Conservation (phyloP, 768 basidiomycete species). For the Termitomyces sp. region DNA sequence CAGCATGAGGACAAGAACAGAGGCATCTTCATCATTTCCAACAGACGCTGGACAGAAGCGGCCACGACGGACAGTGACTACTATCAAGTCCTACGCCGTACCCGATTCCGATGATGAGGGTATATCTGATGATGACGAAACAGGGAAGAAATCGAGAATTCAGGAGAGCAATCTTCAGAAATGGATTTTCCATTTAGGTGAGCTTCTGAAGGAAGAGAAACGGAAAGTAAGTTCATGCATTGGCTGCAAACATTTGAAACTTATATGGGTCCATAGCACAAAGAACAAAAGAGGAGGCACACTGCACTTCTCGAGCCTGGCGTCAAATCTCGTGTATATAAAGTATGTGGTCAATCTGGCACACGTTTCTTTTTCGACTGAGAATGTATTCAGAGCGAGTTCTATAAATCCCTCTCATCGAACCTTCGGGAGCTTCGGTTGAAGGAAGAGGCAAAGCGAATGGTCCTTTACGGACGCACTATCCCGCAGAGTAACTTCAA, state of each 20-base stretch:
- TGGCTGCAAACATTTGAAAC: slow-evolving; percentile 1
- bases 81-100: slow-evolving; percentile 54
- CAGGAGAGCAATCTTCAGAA: slow-evolving; percentile 45
- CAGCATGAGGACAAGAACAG: slow-evolving; percentile 14
- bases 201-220: slow-evolving; percentile 60
- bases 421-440: slow-evolving; percentile 60
- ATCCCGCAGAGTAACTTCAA: slow-evolving; percentile 33
- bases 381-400: slow-evolving; percentile 47
- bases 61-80: slow-evolving; percentile 53
- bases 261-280: slow-evolving; percentile 38
- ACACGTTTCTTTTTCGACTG: neutral
- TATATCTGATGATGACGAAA: slow-evolving; percentile 33
- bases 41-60: slow-evolving; percentile 38
- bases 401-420: slow-evolving; percentile 55
- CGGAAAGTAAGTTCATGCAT: slow-evolving; percentile 46
- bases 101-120: slow-evolving; percentile 71
- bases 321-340: slow-evolving; percentile 46
- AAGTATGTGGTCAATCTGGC: slow-evolving; percentile 36
- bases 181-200: slow-evolving; percentile 65
- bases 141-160: slow-evolving; percentile 25
- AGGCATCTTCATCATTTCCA: slow-evolving; percentile 16
- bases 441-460: slow-evolving; percentile 46
- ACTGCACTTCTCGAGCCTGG: slow-evolving; percentile 41
- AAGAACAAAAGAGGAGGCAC: slow-evolving; percentile 52
- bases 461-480: slow-evolving; percentile 23